Conservation (phyloP, 495 filamentous ascomycete species). For the Aspergillus sparsus region DNA sequence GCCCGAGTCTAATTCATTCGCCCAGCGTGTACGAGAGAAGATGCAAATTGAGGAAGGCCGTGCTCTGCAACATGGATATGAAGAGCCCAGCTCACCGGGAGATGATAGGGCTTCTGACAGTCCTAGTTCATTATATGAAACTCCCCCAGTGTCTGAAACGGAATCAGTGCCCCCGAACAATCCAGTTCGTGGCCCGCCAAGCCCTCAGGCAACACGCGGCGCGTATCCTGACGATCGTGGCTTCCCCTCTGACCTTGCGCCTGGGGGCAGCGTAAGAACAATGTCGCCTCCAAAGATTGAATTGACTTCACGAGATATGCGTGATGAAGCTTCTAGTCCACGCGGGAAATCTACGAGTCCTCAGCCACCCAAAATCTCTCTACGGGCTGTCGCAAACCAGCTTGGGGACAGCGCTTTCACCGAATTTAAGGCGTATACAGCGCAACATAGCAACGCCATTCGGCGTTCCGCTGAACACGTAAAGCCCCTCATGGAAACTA, state of each 20-base stretch:
- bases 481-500: conserved; percentile 60
- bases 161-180: conserved; percentile 31
- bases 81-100: conserved; percentile 33
- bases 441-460: conserved; percentile 68
- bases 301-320: conserved; percentile 13
- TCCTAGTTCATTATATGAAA: conserved; percentile 32
- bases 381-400: conserved; percentile 43
- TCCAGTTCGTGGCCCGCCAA: conserved; percentile 19
- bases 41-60: conserved; percentile 73
- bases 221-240: conserved; percentile 12
- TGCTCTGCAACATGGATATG: conserved; percentile 57
- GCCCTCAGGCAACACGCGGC: conserved; percentile 12
- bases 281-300: conserved; percentile 23
- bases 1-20: conserved; percentile 49
- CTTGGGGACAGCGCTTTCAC: conserved; percentile 63
- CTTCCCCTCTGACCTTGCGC: conserved; percentile 26
- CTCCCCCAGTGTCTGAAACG: conserved; percentile 31
- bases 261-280: conserved; percentile 23
- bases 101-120: conserved; percentile 32
- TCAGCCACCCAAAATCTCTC: conserved; percentile 43
- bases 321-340: conserved; percentile 17
- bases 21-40: conserved; percentile 61
- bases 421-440: conserved; percentile 65
- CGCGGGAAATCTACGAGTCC: conserved; percentile 30
- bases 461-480: conserved; percentile 68